phyloP scores from a whole-genome alignment of 1,284 basidiomycete genomes.

The Cystobasidium sp. region DNA sequence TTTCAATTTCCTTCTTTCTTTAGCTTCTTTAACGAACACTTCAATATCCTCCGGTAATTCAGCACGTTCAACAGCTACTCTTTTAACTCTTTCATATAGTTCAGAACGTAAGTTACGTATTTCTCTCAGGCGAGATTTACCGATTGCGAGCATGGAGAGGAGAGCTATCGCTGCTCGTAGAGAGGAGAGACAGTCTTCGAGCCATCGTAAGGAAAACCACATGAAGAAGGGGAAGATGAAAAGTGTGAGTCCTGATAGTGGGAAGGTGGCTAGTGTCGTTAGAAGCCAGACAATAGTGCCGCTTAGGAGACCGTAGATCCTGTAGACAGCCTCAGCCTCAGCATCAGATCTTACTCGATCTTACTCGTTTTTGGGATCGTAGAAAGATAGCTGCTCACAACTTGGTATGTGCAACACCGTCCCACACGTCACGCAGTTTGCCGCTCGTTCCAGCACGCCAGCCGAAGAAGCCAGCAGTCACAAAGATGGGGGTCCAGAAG shows the following conservation, averaged over 20 bases:
- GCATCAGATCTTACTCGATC: neutral
- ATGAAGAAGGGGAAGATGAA: slow-evolving; percentile 70
- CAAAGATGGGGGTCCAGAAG: slow-evolving; percentile 76
- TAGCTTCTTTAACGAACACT: slow-evolving; percentile 58
- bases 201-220: slow-evolving; percentile 85
- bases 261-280: slow-evolving; percentile 66
- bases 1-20: slow-evolving; percentile 15
- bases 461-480: slow-evolving; percentile 68
- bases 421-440: slow-evolving; percentile 44
- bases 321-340: neutral
- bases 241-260: slow-evolving; percentile 64
- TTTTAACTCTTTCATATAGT: slow-evolving; percentile 68
- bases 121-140: slow-evolving; percentile 63
- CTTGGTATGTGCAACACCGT: slow-evolving; percentile 77
- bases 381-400: slow-evolving; percentile 57
- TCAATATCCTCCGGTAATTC: slow-evolving; percentile 72
- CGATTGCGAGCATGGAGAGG: slow-evolving; percentile 67
- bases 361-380: neutral
- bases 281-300: slow-evolving; percentile 69
- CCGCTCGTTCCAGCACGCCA: slow-evolving; percentile 51
- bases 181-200: slow-evolving; percentile 77
- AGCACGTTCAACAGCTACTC: slow-evolving; percentile 66
- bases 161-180: slow-evolving; percentile 72
- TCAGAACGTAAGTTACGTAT: slow-evolving; percentile 64
- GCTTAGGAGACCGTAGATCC: slow-evolving; percentile 72